A percentile compares a stretch with the other conserved stretches of the same genome.
These are phyloP conservation scores for Acrodontium crateriforme DNA, from an alignment of 2,329 filamentous ascomycete species.

Conservation along the genomic window DNA sequence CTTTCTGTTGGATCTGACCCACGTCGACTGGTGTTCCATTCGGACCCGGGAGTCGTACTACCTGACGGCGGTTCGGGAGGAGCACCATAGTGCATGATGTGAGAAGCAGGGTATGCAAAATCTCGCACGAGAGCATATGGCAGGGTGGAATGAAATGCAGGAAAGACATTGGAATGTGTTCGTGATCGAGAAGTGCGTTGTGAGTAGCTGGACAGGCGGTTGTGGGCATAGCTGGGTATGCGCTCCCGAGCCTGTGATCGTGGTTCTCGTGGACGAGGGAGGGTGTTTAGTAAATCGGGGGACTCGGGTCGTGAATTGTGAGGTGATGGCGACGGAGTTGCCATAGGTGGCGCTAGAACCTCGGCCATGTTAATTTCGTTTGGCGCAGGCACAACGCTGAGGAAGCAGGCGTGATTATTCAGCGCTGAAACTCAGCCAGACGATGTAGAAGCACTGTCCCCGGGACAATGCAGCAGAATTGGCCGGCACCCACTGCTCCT, in stretches of 20 bases:
- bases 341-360: constrained; percentile 5
- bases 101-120: constrained; percentile 74
- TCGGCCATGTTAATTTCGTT: constrained; percentile 12
- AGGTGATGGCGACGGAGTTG: constrained; percentile 2
- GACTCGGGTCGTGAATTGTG: constrained; percentile 2
- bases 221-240: constrained; percentile 59
- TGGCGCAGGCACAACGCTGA: no score
- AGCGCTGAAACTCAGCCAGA: no score
- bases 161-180: constrained; percentile 67
- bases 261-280: constrained; percentile 1
- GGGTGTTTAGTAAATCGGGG: constrained; percentile 1
- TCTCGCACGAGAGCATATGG: constrained; percentile 85
- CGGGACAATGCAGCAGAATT: no score
- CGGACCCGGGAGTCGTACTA: constrained; percentile 72
- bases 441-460: no score
- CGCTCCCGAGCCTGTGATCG: constrained; percentile 5
- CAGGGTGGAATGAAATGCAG: constrained; percentile 71
- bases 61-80: constrained; percentile 65
- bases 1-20: constrained; percentile 53
- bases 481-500: no score
- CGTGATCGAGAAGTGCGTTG: constrained; percentile 52
- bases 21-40: constrained; percentile 57
- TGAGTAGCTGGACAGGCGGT: constrained; percentile 74
- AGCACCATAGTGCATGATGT: constrained; percentile 91
- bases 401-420: no score